phyloP scores from a whole-genome alignment of 208 protist species.

The Trypanosoma boissoni region DNA sequence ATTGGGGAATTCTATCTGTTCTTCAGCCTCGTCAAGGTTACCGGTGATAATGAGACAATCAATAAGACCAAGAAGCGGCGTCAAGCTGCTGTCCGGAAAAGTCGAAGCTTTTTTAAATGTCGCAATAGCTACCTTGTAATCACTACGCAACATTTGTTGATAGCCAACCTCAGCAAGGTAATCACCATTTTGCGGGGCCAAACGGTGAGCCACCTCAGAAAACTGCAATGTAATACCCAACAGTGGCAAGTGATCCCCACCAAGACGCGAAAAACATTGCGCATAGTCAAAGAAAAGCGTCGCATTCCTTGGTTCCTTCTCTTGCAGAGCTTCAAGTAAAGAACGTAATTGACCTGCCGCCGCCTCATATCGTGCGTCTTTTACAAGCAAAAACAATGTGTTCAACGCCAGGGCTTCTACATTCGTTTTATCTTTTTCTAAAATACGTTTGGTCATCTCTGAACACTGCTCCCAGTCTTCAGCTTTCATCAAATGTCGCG shows the following conservation, averaged over 20 bases:
- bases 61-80: constrained; percentile 72
- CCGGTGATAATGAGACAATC: constrained; percentile 60
- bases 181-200: constrained; percentile 66
- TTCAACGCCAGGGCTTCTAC: constrained; percentile 72
- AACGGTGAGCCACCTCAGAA: constrained; percentile 52
- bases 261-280: constrained; percentile 70
- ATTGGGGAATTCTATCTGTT: constrained; percentile 87
- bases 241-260: constrained; percentile 45
- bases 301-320: constrained; percentile 81
- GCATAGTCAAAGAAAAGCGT: constrained; percentile 62
- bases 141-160: constrained; percentile 69
- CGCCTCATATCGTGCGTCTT: constrained; percentile 64
- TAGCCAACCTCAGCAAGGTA: constrained; percentile 81
- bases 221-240: constrained; percentile 67
- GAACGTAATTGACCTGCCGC: constrained; percentile 53
- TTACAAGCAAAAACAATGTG: constrained; percentile 74
- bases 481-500: constrained; percentile 80
- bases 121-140: constrained; percentile 64
- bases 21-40: constrained; percentile 74
- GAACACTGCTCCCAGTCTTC: constrained; percentile 93
- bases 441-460: constrained; percentile 81
- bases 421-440: constrained; percentile 73
- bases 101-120: constrained; percentile 73
- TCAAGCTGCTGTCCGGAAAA: constrained; percentile 68
- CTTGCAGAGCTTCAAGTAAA: constrained; percentile 56